A percentile compares a stretch with the other conserved stretches of the same genome.
phyloP scores from a whole-genome alignment of 2,329 filamentous ascomycete species.

The Fusarium haematococcum region DNA sequence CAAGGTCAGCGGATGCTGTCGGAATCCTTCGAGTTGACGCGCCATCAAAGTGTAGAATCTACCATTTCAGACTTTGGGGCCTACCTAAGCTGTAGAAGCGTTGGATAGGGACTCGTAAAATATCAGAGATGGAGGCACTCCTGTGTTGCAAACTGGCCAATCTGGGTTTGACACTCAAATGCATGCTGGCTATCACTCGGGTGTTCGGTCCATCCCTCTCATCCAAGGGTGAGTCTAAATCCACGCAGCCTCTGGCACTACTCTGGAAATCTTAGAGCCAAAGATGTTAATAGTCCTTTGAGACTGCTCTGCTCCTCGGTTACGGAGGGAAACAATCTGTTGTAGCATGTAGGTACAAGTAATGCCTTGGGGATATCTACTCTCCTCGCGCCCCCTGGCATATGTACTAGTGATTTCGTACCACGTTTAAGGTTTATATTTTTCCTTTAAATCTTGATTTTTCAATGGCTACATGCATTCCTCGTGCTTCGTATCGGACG shows the following conservation, averaged over 20 bases:
- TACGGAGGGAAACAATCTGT: background rate
- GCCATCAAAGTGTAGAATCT: background rate
- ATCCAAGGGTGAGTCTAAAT: background rate
- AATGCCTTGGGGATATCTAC: background rate
- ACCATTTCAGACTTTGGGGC: background rate
- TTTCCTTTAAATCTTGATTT: background rate
- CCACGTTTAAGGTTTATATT: background rate
- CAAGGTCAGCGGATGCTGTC: background rate
- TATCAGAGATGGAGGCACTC: background rate
- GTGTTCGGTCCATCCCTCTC: background rate
- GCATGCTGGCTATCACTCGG: background rate
- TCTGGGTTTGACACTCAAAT: background rate
- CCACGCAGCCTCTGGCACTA: background rate
- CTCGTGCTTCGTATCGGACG: background rate
- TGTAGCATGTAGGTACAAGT: too few species aligned
- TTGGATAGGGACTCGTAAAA: background rate
- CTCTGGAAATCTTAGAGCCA: background rate
- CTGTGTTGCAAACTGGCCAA: background rate
- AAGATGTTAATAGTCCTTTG: fast-evolving
- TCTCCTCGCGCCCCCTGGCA: background rate
- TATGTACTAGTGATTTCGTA: background rate
- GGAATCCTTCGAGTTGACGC: background rate
- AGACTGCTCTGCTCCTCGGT: background rate
- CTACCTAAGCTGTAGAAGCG: background rate
- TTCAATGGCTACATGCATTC: background rate